phyloP scores from a whole-genome alignment of 345 rosid species.

The Eucalyptus polyanthemos region DNA sequence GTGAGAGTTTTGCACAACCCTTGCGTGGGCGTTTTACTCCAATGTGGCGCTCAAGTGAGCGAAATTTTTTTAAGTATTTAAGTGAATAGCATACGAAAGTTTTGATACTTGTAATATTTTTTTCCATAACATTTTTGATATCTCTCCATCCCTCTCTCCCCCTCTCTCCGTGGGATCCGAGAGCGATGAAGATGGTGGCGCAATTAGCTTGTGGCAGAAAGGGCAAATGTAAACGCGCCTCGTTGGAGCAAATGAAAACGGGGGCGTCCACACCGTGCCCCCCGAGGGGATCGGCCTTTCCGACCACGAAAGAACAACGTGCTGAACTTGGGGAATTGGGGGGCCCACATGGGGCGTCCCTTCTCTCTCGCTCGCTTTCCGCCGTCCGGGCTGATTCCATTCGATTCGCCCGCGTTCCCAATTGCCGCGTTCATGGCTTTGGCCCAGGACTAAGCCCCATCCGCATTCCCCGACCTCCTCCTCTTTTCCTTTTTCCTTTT shows the following conservation, averaged over 20 bases:
- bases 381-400: not conserved
- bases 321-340: not conserved
- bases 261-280: not conserved
- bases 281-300: not conserved
- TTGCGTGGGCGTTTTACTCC: no score
- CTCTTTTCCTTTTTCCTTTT: not conserved
- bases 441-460: not conserved
- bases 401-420: not conserved
- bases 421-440: not conserved
- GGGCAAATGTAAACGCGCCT: not conserved
- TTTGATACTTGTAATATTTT: no score
- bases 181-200: not conserved
- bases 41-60: rapidly evolving
- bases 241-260: not conserved
- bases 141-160: not conserved
- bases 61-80: no score
- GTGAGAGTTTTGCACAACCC: no score
- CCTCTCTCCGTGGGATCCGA: not conserved
- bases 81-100: rapidly evolving
- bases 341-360: not conserved
- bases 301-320: not conserved
- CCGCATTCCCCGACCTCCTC: not conserved
- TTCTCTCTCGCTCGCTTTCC: not conserved
- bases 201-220: not conserved
- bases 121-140: no score